phyloP scores from a whole-genome alignment of 208 protist species.

The Trypanosoma lewisi region DNA sequence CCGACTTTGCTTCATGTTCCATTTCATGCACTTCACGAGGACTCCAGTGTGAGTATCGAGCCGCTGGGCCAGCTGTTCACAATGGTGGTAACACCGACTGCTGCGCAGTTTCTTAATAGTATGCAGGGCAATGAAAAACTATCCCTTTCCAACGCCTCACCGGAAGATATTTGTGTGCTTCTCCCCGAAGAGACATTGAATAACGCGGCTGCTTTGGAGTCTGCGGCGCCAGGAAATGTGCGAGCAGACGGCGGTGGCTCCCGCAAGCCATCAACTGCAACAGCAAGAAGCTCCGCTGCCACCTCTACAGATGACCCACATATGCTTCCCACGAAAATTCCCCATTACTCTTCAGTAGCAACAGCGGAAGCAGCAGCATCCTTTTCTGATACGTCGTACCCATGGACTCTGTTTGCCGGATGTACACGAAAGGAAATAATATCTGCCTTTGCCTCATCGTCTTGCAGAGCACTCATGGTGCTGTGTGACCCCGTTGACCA shows the following conservation, averaged over 20 bases:
- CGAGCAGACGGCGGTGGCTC: background rate
- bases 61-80: constrained; percentile 62
- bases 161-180: constrained; percentile 24
- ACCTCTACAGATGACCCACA: background rate
- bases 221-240: constrained; percentile 7
- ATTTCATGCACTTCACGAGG: constrained; percentile 61
- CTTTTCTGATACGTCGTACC: background rate
- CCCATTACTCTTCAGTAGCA: background rate
- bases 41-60: background rate
- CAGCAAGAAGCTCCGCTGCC: background rate
- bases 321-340: background rate
- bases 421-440: constrained; percentile 85
- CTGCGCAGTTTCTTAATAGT: constrained; percentile 55
- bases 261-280: background rate
- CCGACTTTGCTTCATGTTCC: constrained; percentile 70
- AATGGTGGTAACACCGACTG: constrained; percentile 63
- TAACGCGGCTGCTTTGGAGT: background rate
- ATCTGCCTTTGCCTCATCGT: constrained; percentile 40
- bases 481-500: constrained; percentile 45
- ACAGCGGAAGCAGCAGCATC: background rate
- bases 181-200: constrained; percentile 20
- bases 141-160: constrained; percentile 12
- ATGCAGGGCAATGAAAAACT: constrained; percentile 23
- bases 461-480: constrained; percentile 50
- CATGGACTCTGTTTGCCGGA: constrained; percentile 51